Evolutionary conservation across 2,329 filamentous ascomycete species (phyloP).

Genomic region (Fusarium sp.): DNA sequence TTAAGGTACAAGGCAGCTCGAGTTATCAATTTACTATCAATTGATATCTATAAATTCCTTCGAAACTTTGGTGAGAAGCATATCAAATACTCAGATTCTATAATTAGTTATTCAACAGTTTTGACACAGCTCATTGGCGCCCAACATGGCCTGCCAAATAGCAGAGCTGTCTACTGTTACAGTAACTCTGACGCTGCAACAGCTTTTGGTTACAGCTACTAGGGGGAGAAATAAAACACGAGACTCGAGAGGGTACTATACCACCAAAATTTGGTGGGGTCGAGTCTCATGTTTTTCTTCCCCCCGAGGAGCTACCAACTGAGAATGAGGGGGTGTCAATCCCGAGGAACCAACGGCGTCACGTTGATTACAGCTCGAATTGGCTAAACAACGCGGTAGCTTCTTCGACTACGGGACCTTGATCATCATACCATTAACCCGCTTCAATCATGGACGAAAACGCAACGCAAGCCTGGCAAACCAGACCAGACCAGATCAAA

Average conservation of each 20-base stretch:
- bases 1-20: slow-evolving; percentile 3
- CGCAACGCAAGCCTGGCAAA: slow-evolving; percentile 3
- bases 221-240: too few species aligned
- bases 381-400: slow-evolving; percentile 19
- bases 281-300: too few species aligned
- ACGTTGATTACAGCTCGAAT: slow-evolving; percentile 33
- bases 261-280: too few species aligned
- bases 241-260: too few species aligned
- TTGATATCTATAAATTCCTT: not conserved
- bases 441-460: slow-evolving; percentile 13
- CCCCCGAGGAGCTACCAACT: slow-evolving; percentile 1
- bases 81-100: not conserved
- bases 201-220: slow-evolving; percentile 4
- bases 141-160: not conserved
- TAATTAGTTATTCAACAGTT: not conserved
- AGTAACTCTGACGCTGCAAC: not conserved
- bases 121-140: not conserved
- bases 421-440: slow-evolving; percentile 28
- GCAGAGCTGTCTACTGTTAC: not conserved
- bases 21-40: not conserved
- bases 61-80: not conserved
- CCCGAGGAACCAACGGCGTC: slow-evolving; percentile 30
- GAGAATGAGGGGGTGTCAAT: slow-evolving; percentile 25
- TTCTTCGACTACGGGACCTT: slow-evolving; percentile 5
- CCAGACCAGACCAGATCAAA: not conserved